Percentiles rank a stretch among this genome's conserved stretches.
Conservation (phyloP, 495 filamentous ascomycete species). For the Lineolata rhizophorae region DNA sequence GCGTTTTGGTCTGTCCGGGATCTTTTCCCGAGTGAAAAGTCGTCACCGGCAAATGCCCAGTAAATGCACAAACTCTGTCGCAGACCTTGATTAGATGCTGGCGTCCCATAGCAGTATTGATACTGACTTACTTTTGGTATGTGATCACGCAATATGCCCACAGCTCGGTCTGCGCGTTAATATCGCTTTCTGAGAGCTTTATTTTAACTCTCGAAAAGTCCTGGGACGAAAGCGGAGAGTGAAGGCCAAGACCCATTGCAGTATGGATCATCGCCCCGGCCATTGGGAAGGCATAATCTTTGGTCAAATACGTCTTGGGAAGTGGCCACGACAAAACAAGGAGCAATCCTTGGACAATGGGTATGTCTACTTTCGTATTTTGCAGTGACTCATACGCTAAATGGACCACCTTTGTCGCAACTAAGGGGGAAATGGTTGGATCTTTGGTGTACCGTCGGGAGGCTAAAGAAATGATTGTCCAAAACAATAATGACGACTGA, state of each 20-base stretch:
- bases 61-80: too few species aligned
- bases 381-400: not conserved
- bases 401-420: not conserved
- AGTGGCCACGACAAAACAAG: not conserved
- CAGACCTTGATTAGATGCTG: too few species aligned
- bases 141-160: conserved; percentile 24
- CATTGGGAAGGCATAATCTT: conserved; percentile 16
- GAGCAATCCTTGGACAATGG: not conserved
- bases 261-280: conserved; percentile 23
- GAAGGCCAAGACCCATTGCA: conserved; percentile 28
- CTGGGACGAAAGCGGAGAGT: conserved; percentile 25
- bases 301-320: not conserved
- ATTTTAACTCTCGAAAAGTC: conserved; percentile 22
- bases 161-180: conserved; percentile 20
- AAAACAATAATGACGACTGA: not conserved
- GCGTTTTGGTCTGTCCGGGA: not conserved
- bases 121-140: conserved; percentile 15
- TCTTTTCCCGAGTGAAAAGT: not conserved
- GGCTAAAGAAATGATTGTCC: not conserved
- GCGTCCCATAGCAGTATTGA: too few species aligned
- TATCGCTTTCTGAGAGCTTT: conserved; percentile 17
- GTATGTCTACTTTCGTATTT: not conserved
- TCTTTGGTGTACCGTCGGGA: not conserved
- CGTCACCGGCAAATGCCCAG: too few species aligned
- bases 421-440: not conserved